Conservation (phyloP, 164 flowering plant species). For the Magnolia changhungtana region DNA sequence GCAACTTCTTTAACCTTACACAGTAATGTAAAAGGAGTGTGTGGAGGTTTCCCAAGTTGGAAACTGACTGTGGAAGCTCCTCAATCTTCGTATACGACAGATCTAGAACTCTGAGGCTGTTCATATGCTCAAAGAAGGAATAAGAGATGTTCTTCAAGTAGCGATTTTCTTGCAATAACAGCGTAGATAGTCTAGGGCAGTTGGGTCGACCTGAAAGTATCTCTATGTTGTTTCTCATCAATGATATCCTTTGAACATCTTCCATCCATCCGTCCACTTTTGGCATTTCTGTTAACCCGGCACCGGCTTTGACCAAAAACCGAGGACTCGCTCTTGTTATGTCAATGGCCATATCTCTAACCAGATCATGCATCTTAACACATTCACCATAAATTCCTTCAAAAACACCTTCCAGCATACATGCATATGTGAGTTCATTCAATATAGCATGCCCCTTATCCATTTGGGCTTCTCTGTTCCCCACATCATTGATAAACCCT, state of each 20-base stretch:
- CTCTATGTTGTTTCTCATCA: slow-evolving; percentile 16
- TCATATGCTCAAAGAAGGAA: slow-evolving; percentile 23
- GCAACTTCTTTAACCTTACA: slow-evolving; percentile 3
- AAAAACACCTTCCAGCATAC: slow-evolving; percentile 15
- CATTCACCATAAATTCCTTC: background rate
- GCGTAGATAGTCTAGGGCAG: slow-evolving; percentile 16
- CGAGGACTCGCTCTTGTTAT: slow-evolving; percentile 2
- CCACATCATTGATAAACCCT: slow-evolving; percentile 19
- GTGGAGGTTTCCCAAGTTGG: slow-evolving; percentile 19
- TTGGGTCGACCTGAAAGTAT: slow-evolving; percentile 7
- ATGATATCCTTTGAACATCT: slow-evolving; percentile 11
- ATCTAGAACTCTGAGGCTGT: slow-evolving; percentile 23
- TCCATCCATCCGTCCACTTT: slow-evolving; percentile 3
- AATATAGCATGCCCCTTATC: slow-evolving; percentile 23
- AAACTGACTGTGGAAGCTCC: slow-evolving; percentile 25
- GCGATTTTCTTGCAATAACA: slow-evolving; percentile 16
- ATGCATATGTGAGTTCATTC: slow-evolving; percentile 15
- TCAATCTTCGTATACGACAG: slow-evolving; percentile 18
- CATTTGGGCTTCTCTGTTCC: slow-evolving; percentile 9
- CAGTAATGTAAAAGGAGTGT: slow-evolving; percentile 9
- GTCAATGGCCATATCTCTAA: slow-evolving; percentile 31
- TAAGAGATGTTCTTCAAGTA: slow-evolving; percentile 3
- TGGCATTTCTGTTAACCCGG: slow-evolving; percentile 1
- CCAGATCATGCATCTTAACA: slow-evolving; percentile 37
- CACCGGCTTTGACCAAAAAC: slow-evolving; percentile 20